Evolutionary conservation across 1,284 basidiomycete species (phyloP).

Genomic region (Sanghuangporus weigelae): DNA sequence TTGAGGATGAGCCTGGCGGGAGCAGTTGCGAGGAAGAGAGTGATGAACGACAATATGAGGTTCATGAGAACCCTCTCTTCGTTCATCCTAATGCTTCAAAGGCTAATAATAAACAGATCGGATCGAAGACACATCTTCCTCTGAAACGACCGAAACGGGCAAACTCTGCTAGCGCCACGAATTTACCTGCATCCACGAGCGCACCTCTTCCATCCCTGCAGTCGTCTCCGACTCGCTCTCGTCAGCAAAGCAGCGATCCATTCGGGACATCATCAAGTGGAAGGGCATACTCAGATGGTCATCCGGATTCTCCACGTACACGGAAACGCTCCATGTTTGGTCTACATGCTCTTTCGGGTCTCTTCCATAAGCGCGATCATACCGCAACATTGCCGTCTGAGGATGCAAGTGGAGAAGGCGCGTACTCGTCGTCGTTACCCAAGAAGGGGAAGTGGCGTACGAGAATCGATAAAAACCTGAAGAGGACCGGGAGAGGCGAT

Average conservation of each 20-base stretch:
- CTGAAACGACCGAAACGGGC: background rate
- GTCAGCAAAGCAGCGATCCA: background rate
- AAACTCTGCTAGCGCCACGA: background rate
- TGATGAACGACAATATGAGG: slow-evolving; percentile 30
- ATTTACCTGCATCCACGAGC: slow-evolving; percentile 8
- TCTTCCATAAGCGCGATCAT: slow-evolving; percentile 28
- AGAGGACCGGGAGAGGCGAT: slow-evolving; percentile 24
- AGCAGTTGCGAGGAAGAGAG: slow-evolving; percentile 32
- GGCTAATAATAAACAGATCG: background rate
- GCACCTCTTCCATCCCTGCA: background rate
- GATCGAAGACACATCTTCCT: slow-evolving; percentile 4
- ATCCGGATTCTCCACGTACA: slow-evolving; percentile 5
- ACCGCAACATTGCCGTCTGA: background rate
- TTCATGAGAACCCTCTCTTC: slow-evolving; percentile 61
- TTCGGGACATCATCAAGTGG: slow-evolving; percentile 5
- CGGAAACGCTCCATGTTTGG: slow-evolving; percentile 27
- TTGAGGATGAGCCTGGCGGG: slow-evolving; percentile 27
- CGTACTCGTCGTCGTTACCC: slow-evolving; percentile 18
- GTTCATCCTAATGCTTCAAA: background rate
- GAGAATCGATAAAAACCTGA: slow-evolving; percentile 45
- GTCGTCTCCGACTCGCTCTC: background rate
- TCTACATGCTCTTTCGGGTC: slow-evolving; percentile 28
- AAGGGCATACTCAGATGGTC: background rate
- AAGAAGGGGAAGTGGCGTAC: slow-evolving; percentile 36
- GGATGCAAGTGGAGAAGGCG: background rate